These are phyloP conservation scores for Pseudozyma hubeiensis DNA, from an alignment of 1,284 basidiomycete genomes.

Conservation along the genomic window DNA sequence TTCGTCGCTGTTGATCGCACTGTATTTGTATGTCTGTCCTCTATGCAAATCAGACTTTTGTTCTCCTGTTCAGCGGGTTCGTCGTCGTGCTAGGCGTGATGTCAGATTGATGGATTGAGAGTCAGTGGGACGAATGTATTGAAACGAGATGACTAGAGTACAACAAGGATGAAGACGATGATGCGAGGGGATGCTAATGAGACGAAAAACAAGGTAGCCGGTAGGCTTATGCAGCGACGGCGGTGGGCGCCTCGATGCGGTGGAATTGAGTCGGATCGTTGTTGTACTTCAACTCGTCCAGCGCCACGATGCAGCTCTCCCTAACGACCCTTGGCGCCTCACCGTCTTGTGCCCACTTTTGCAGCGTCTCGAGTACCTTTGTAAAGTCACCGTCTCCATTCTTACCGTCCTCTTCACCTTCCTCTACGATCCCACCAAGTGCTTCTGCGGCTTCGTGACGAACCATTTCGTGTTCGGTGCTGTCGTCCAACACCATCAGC, in stretches of 20 bases:
- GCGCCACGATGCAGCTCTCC: constrained; percentile 94
- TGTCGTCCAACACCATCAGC: constrained; percentile 79
- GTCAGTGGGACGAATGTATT: too few species aligned
- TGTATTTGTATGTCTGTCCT: constrained; percentile 22
- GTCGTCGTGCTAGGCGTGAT: too few species aligned
- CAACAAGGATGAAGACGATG: constrained; percentile 1
- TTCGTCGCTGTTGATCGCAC: not conserved
- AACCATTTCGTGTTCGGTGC: constrained; percentile 92
- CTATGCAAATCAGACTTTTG: too few species aligned
- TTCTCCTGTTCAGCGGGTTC: too few species aligned
- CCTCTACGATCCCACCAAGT: constrained; percentile 92
- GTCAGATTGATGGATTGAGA: too few species aligned
- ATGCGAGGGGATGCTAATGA: constrained; percentile 3
- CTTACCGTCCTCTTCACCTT: constrained; percentile 71
- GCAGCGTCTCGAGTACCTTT: constrained; percentile 81
- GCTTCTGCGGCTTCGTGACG: constrained; percentile 99
- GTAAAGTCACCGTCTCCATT: constrained; percentile 66
- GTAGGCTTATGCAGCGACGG: constrained; percentile 12
- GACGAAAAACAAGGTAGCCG: not conserved
- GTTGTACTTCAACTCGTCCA: constrained; percentile 74
- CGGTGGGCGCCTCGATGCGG: constrained; percentile 46
- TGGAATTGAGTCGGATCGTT: constrained; percentile 69
- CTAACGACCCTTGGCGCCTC: constrained; percentile 89
- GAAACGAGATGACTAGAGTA: constrained; percentile 11
- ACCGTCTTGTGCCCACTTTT: constrained; percentile 82